phyloP scores from a whole-genome alignment of 2,329 filamentous ascomycete genomes.

The Paecilomyces formosus region DNA sequence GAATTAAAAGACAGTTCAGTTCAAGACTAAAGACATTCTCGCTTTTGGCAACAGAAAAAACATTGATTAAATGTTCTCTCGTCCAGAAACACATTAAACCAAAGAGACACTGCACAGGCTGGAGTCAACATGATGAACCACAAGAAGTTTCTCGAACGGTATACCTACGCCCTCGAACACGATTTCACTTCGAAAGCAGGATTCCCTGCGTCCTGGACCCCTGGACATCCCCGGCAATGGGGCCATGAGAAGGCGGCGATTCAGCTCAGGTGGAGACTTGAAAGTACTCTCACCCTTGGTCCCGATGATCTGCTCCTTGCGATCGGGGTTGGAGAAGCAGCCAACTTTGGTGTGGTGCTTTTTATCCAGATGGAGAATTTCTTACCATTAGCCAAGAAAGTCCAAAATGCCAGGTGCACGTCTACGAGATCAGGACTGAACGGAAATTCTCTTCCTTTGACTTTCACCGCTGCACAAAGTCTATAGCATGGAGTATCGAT shows the following conservation, averaged over 20 bases:
- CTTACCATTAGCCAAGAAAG: constrained; percentile 4
- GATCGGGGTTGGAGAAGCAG: background rate
- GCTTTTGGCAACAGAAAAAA: no score
- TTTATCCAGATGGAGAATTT: constrained; percentile 5
- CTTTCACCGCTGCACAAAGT: background rate
- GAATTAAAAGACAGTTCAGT: no score
- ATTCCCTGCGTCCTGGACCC: background rate
- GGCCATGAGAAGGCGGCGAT: constrained; percentile 1
- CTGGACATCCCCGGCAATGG: constrained; percentile 1
- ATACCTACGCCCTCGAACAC: background rate
- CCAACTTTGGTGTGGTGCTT: constrained; percentile 4
- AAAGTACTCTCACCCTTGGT: background rate
- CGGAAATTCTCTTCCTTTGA: background rate
- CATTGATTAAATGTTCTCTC: no score
- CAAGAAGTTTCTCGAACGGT: background rate
- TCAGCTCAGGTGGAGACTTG: background rate
- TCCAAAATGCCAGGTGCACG: constrained; percentile 1
- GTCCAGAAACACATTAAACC: no score
- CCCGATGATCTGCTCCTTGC: constrained; percentile 1
- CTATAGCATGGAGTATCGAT: constrained; percentile 4
- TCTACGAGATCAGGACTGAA: constrained; percentile 2
- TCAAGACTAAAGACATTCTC: no score
- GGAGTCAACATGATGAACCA: background rate
- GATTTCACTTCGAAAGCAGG: background rate
- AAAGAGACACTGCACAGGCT: no score